Base-by-base conservation (phyloP, 352 stramenopile genomes). In the Phytophthora quininea region DNA sequence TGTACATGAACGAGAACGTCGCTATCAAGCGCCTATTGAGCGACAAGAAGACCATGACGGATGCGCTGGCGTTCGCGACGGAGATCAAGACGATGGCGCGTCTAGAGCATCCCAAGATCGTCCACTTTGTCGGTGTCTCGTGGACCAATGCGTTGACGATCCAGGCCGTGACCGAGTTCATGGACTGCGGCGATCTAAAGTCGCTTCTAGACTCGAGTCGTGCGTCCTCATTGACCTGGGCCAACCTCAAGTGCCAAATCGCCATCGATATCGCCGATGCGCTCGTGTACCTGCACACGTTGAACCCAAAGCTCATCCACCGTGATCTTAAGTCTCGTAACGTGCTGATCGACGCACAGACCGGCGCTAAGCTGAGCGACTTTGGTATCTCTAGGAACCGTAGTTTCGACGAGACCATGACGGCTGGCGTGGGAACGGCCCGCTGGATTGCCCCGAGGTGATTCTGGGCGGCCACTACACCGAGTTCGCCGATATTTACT, bases 261-360 rank as follows among this genome's bases (percentile, higher is more conserved):
- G 86, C 84, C 4, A 82, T 91, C 57, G 80, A 92, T 57, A 67
- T 94, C 2, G 71, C 82, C 11, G 81, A 92, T 43, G 82, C 75
- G 24, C 72, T 94, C 31, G 84, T 88, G 58, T 90, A 91, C 62
- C 56, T 94, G 57, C 86, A 94, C 73, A 80, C 80, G 37, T 52
- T 89, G 14, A 85, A 86, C 58, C 76, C 80, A 27, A 88, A 88
- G 64, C 61, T 90, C 3, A 88, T 89, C 33, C 79, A 90, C 56
- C 80, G 84, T 37, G 81, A 92, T 55, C 69, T 92, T 31, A 90
- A 89, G 68, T 89, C 82, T 29, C 79, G 80, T 30, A 92, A 91
- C 58, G 71, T 92, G 24, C 62, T 91, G 32, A 84, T 92, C 24
- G 80, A 91, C 52, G 67, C 78, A 8, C 67, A 86, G 53, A 79